These are phyloP conservation scores for Hericium erinaceus DNA, from an alignment of 768 basidiomycete genomes.

Conservation along the genomic window DNA sequence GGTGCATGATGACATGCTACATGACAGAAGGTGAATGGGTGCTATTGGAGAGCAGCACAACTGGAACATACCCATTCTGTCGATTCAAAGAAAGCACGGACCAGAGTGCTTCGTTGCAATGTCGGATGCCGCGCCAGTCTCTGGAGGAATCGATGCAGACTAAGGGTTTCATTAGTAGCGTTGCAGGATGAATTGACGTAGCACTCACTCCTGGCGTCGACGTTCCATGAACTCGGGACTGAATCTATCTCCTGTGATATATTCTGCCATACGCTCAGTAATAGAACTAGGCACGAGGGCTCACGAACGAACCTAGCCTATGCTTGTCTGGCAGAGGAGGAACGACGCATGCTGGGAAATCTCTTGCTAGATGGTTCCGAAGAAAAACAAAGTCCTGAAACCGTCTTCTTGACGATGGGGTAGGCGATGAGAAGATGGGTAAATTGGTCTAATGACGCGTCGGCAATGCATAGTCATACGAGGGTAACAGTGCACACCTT, in stretches of 20 bases:
- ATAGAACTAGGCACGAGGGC: background rate
- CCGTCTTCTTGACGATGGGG: slow-evolving; percentile 71
- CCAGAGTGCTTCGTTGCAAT: slow-evolving; percentile 79
- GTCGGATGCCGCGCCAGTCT: slow-evolving; percentile 91
- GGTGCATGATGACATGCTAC: slow-evolving; percentile 95
- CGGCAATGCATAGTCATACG: background rate
- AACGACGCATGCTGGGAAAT: slow-evolving; percentile 97
- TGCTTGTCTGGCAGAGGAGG: slow-evolving; percentile 97
- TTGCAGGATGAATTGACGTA: background rate
- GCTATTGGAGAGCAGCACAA: background rate
- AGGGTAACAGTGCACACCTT: slow-evolving; percentile 43
- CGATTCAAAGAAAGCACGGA: slow-evolving; percentile 93
- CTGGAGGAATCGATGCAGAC: slow-evolving; percentile 87
- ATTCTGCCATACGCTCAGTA: slow-evolving; percentile 46
- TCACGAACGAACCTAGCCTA: slow-evolving; percentile 62
- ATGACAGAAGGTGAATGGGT: slow-evolving; percentile 3
- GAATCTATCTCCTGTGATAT: slow-evolving; percentile 95
- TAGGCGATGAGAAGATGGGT: slow-evolving; percentile 70
- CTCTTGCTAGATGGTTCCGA: slow-evolving; percentile 74
- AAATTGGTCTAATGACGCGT: slow-evolving; percentile 66
- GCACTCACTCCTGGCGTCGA: slow-evolving; percentile 71
- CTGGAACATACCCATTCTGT: slow-evolving; percentile 84
- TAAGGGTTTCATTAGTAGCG: slow-evolving; percentile 22
- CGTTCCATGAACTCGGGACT: slow-evolving; percentile 96
- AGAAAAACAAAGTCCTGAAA: slow-evolving; percentile 98